phyloP scores from a whole-genome alignment of 768 basidiomycete species.

The Boletus eberwhitei region DNA sequence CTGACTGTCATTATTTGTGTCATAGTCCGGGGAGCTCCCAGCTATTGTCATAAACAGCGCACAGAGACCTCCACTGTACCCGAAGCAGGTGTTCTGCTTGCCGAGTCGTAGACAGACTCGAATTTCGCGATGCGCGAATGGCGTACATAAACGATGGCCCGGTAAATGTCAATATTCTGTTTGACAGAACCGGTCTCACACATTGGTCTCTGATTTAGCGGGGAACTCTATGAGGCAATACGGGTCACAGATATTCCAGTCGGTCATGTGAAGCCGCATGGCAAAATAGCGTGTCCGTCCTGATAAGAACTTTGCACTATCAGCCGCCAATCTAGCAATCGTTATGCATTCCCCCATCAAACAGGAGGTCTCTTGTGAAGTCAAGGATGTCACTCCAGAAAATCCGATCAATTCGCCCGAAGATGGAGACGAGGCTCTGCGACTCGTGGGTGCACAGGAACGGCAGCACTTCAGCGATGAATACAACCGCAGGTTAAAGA shows the following conservation, averaged over 20 bases:
- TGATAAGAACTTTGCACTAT: neutral
- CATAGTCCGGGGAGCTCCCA: neutral
- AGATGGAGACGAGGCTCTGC: slow-evolving; percentile 57
- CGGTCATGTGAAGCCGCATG: neutral
- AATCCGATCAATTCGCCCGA: neutral
- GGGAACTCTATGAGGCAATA: neutral
- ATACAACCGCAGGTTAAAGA: slow-evolving; percentile 50
- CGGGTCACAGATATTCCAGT: neutral
- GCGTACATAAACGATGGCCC: too few relatives aligned
- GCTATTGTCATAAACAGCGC: neutral
- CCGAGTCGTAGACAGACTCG: neutral
- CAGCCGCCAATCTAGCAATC: neutral
- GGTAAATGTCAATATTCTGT: neutral
- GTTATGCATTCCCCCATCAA: neutral
- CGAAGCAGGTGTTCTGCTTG: neutral
- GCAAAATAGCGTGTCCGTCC: neutral
- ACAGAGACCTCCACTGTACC: neutral
- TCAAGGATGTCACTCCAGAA: neutral
- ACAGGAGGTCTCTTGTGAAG: neutral
- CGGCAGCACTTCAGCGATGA: slow-evolving; percentile 53
- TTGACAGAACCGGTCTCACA: neutral
- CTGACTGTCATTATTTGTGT: neutral
- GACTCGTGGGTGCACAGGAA: slow-evolving; percentile 38
- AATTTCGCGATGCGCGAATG: neutral
- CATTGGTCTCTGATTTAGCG: neutral